Conservation (phyloP, 352 stramenopile species). For the Phytopythium cucurbitacearum region DNA sequence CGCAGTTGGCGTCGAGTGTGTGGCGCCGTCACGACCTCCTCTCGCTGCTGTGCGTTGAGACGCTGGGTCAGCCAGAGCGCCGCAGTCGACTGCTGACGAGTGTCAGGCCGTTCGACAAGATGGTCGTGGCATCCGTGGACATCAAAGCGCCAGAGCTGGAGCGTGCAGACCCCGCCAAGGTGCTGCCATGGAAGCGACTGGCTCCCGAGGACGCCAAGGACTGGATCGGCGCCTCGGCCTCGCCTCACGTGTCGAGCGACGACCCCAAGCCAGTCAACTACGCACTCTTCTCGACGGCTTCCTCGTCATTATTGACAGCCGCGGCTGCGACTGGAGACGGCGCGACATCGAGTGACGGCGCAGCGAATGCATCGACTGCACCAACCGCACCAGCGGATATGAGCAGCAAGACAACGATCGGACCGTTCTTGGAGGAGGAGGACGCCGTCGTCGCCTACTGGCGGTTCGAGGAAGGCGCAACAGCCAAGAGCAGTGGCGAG, state of each 20-base stretch:
- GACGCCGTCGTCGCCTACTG: conserved; percentile 83
- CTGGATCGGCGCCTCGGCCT: conserved; percentile 36
- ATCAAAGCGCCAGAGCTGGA: conserved; percentile 8
- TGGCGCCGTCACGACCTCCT: conserved; percentile 48
- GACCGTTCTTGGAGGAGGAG: conserved; percentile 81
- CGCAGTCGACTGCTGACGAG: conserved; percentile 58
- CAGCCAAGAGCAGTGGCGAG: conserved; percentile 8
- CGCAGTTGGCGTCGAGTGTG: conserved; percentile 10
- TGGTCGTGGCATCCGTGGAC: conserved; percentile 17
- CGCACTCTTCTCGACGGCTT: conserved; percentile 27
- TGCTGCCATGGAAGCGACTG: conserved; percentile 64
- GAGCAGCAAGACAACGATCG: conserved; percentile 60
- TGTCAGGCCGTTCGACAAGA: conserved; percentile 43
- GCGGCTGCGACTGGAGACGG: conserved; percentile 2
- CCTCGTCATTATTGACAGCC: conserved; percentile 1
- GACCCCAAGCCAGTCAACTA: conserved; percentile 57
- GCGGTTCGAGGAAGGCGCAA: conserved; percentile 78
- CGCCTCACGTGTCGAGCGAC: conserved; percentile 40
- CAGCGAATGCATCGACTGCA: conserved; percentile 8
- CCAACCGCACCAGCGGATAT: conserved; percentile 8
- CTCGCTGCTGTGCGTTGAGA: conserved; percentile 61
- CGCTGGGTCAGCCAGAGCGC: conserved; percentile 46
- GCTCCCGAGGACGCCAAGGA: conserved; percentile 65
- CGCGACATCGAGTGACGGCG: too few relatives aligned
- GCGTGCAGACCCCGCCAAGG: conserved; percentile 16